Conservation (phyloP, 805 yeast genomes). For the Metschnikowia noctiluminum region DNA sequence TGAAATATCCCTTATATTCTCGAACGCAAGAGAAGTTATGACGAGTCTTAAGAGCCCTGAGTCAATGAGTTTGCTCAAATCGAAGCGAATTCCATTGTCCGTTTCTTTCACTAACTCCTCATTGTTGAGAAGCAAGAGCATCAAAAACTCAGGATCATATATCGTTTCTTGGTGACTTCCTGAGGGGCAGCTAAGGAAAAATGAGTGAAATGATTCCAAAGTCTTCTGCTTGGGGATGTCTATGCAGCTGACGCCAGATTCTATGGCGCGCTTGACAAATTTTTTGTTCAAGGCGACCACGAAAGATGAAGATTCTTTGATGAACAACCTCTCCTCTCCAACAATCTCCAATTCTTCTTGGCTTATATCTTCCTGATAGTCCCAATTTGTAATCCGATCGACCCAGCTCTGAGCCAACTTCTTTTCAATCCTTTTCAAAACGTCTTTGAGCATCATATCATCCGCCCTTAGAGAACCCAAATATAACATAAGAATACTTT, state of each 20-base stretch:
- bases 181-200: conserved; percentile 2
- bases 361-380: conserved; percentile 43
- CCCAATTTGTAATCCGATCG: conserved; percentile 63
- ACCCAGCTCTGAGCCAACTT: conserved; percentile 59
- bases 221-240: conserved; percentile 1
- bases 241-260: conserved; percentile 13
- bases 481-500: conserved; percentile 47
- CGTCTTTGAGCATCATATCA: conserved; percentile 58
- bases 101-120: conserved; percentile 51
- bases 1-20: conserved; percentile 32
- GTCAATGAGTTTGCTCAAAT: conserved; percentile 56
- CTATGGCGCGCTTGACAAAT: conserved; percentile 48
- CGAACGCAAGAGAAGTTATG: conserved; percentile 44
- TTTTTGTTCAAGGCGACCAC: conserved; percentile 49
- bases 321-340: conserved; percentile 46
- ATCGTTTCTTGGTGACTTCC: conserved; percentile 24
- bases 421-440: conserved; percentile 58
- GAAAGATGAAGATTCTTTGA: conserved; percentile 43
- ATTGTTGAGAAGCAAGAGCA: conserved; percentile 59
- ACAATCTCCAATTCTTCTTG: conserved; percentile 45
- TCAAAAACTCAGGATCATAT: conserved; percentile 72
- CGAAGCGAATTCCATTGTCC: conserved; percentile 33
- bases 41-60: conserved; percentile 52
- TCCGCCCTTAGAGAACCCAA: conserved; percentile 59
- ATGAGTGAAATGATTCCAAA: conserved; percentile 6